Percentiles rank a stretch among this genome's conserved stretches.
Evolutionary conservation across 352 stramenopile genomes (phyloP).

Genomic region (Globisporangium nunn): DNA sequence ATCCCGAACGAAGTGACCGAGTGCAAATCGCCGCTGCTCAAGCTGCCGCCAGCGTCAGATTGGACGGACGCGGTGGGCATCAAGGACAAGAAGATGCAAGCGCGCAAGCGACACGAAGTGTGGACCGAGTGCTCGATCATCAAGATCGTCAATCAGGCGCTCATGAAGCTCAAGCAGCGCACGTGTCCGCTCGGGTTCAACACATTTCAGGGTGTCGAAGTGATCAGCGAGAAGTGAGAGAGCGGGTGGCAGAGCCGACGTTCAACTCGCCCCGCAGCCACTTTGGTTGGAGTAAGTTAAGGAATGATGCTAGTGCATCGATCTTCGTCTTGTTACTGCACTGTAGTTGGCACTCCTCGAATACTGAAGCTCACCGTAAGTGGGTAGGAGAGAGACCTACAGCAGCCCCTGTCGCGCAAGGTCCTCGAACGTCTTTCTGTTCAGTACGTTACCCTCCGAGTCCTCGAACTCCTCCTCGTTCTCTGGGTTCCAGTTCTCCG

Average conservation of each 20-base stretch:
- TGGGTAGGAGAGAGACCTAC: constrained; percentile 22
- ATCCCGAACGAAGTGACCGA: constrained; percentile 33
- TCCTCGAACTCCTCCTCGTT: constrained; percentile 99
- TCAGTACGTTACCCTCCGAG: constrained; percentile 98
- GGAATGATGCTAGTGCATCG: neutral
- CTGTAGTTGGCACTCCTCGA: neutral
- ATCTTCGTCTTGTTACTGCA: neutral
- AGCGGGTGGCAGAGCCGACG: neutral
- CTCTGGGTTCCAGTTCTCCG: constrained; percentile 90
- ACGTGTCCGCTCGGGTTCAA: constrained; percentile 40
- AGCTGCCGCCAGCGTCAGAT: constrained; percentile 31
- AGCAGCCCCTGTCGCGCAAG: constrained; percentile 95
- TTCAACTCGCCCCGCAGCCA: neutral
- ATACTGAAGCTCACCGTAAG: too few species aligned
- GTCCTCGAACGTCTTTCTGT: constrained; percentile 97
- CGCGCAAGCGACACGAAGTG: constrained; percentile 23
- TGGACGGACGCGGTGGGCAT: constrained; percentile 19
- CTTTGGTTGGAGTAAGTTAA: neutral
- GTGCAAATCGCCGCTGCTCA: constrained; percentile 37
- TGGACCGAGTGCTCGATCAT: constrained; percentile 24
- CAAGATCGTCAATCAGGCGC: constrained; percentile 19
- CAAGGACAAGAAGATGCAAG: constrained; percentile 4
- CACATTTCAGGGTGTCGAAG: constrained; percentile 29
- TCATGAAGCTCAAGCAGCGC: constrained; percentile 19
- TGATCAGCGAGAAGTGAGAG: constrained; percentile 10